Evolutionary conservation across 2,329 filamentous ascomycete genomes (phyloP).

Genomic region (Trichoderma endophyticum): DNA sequence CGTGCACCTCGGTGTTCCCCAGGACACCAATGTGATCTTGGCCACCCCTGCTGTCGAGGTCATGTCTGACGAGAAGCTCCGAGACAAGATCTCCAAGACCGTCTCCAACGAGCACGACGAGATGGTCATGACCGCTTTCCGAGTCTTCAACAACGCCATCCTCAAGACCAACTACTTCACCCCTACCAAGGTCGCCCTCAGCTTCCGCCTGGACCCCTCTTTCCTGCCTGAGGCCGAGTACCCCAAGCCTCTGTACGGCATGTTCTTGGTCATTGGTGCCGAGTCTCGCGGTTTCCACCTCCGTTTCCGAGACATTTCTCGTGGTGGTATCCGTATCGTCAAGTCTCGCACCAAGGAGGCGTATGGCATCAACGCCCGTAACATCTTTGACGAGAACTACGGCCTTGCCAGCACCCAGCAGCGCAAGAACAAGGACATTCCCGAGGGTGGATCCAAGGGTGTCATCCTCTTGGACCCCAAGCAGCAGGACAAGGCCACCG

Average conservation of each 20-base stretch:
- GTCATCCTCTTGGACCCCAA: constrained; percentile 91
- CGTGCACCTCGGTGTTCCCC: constrained; percentile 64
- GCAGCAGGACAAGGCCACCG: constrained; percentile 87
- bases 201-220: constrained; percentile 84
- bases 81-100: constrained; percentile 74
- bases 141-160: constrained; percentile 88
- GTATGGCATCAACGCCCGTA: constrained; percentile 93
- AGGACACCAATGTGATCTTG: constrained; percentile 42
- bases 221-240: constrained; percentile 94
- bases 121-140: constrained; percentile 97
- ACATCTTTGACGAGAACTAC: constrained; percentile 98
- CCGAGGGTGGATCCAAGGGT: constrained; percentile 96
- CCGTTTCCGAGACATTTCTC: constrained; percentile 93
- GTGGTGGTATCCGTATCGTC: constrained; percentile 96
- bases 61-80: constrained; percentile 69
- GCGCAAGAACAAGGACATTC: constrained; percentile 99
- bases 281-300: constrained; percentile 97
- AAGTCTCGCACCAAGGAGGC: constrained; percentile 96
- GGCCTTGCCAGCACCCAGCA: constrained; percentile 97
- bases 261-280: constrained; percentile 97
- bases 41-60: constrained; percentile 62
- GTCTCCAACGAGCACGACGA: constrained; percentile 91
- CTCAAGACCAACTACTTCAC: constrained; percentile 98
- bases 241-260: constrained; percentile 88
- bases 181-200: constrained; percentile 95